These are phyloP conservation scores for Solanum etuberosum DNA, from an alignment of 257 asterid genomes.

Conservation along the genomic window DNA sequence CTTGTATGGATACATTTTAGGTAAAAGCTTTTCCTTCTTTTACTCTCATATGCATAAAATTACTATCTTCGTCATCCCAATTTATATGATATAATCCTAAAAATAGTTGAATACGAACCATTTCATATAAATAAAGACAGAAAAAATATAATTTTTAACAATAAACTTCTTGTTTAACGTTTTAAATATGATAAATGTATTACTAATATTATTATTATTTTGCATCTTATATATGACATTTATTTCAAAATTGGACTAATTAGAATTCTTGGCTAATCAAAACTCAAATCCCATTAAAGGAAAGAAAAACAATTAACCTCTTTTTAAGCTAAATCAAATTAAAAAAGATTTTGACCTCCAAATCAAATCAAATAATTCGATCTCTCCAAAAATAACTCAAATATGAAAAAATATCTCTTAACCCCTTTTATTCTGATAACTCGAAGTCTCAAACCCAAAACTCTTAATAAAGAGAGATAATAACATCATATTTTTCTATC, in stretches of 20 bases:
- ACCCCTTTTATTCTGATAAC: not conserved
- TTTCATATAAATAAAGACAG: rapidly evolving
- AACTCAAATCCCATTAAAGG: not conserved
- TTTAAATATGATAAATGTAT: not conserved
- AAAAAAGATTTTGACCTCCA: not conserved
- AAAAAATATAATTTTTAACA: too few relatives aligned
- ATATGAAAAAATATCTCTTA: not conserved
- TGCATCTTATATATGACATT: not conserved
- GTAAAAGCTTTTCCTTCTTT: not conserved
- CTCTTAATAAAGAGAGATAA: not conserved
- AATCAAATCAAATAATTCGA: too few relatives aligned
- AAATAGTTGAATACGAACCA: not conserved
- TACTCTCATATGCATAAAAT: not conserved
- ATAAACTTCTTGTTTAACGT: not conserved
- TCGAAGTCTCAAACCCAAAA: not conserved
- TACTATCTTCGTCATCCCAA: too few relatives aligned
- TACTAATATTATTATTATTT: not conserved
- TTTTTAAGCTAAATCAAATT: not conserved
- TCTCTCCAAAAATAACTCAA: not conserved
- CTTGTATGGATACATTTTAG: not conserved
- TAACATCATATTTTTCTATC: not conserved
- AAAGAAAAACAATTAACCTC: not conserved
- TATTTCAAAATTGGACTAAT: not conserved
- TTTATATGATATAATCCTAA: too few relatives aligned
- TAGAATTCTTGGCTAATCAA: not conserved